These are phyloP conservation scores for Nitzschia inconspicua DNA, from an alignment of 108 stramenopile species.

Conservation along the genomic window DNA sequence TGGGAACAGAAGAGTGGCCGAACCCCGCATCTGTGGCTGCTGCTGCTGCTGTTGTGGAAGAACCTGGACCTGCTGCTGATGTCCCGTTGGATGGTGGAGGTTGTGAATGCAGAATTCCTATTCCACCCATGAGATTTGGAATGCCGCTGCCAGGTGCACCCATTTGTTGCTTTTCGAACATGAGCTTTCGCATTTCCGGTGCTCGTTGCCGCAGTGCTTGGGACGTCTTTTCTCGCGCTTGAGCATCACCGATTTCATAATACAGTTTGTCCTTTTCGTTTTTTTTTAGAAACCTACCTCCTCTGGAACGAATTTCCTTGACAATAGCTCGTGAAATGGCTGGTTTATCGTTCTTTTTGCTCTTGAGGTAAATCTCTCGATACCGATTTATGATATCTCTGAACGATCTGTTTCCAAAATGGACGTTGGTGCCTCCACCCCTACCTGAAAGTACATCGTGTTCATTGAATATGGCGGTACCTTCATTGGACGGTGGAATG, in stretches of 20 bases:
- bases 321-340: slow-evolving; percentile 65
- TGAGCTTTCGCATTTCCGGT: slow-evolving; percentile 72
- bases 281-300: slow-evolving; percentile 75
- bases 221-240: slow-evolving; percentile 68
- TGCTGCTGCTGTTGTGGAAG: background rate
- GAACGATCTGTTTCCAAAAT: slow-evolving; percentile 56
- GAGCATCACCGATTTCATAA: slow-evolving; percentile 66
- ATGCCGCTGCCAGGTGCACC: background rate
- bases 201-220: slow-evolving; percentile 74
- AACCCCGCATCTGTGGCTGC: background rate
- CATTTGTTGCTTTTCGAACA: slow-evolving; percentile 52
- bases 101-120: background rate
- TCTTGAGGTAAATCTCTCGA: slow-evolving; percentile 32
- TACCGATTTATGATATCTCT: slow-evolving; percentile 38
- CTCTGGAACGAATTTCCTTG: slow-evolving; percentile 52
- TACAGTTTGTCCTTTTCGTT: slow-evolving; percentile 39
- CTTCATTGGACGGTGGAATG: no score
- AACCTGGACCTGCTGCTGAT: background rate
- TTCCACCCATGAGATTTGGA: background rate
- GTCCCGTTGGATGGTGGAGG: background rate
- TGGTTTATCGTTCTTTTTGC: slow-evolving; percentile 52
- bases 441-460: slow-evolving; percentile 69
- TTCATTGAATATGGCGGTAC: slow-evolving; percentile 51
- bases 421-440: slow-evolving; percentile 58
- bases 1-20: no score